A percentile compares a stretch with the other conserved stretches of the same genome.
phyloP scores from a whole-genome alignment of 2,329 filamentous ascomycete species.

The Westerdykella ornata region DNA sequence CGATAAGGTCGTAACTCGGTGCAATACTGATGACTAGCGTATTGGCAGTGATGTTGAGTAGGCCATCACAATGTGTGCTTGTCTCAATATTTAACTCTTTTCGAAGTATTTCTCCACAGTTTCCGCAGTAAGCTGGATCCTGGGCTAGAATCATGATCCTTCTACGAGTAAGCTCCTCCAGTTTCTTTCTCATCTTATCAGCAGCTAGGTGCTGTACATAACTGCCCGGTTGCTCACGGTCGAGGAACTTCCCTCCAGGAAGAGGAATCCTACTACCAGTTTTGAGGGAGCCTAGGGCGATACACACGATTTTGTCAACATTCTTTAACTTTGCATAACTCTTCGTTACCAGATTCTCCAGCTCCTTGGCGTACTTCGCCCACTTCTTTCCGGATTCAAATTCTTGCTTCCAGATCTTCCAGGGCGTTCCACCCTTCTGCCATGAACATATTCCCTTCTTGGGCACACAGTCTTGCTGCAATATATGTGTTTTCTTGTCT shows the following conservation, averaged over 20 bases:
- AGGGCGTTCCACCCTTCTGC: background rate
- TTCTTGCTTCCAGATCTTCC: background rate
- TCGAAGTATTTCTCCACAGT: background rate
- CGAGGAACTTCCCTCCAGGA: background rate
- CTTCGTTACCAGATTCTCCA: background rate
- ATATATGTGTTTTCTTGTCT: no score
- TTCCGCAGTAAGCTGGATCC: slow-evolving; percentile 2
- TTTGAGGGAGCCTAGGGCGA: slow-evolving; percentile 1
- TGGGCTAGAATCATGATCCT: slow-evolving; percentile 1
- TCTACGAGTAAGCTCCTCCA: background rate
- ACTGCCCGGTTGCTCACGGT: background rate
- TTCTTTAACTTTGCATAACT: background rate
- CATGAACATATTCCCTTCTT: no score
- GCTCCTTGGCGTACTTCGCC: background rate
- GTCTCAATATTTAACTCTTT: background rate
- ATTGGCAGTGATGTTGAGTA: background rate
- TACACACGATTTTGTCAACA: slow-evolving; percentile 3
- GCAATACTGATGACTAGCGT: slow-evolving; percentile 3
- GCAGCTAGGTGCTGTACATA: slow-evolving; percentile 4
- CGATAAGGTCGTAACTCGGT: background rate
- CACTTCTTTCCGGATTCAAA: background rate
- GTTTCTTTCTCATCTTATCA: background rate
- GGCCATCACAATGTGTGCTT: background rate
- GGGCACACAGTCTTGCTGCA: no score
- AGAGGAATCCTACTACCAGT: background rate